Conservation (phyloP, 768 basidiomycete species). For the Lactarius deliciosus region DNA sequence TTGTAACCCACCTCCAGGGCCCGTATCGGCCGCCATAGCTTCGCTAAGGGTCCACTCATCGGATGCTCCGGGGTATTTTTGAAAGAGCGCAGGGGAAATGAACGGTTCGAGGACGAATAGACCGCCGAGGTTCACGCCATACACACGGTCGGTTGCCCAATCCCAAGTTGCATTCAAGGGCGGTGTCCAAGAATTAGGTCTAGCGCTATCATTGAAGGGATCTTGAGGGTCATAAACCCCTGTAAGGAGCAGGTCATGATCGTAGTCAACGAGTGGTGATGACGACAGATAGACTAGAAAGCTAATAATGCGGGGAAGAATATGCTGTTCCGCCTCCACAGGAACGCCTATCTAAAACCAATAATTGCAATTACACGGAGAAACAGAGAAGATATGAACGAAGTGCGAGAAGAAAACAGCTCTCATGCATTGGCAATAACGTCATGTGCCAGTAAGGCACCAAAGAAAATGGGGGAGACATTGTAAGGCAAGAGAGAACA, state of each 20-base stretch:
- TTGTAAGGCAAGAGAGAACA: neutral
- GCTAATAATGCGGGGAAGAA: conserved; percentile 11
- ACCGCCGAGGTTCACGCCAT: conserved; percentile 74
- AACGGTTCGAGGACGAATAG: conserved; percentile 81
- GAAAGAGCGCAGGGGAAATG: conserved; percentile 64
- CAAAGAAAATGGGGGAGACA: neutral
- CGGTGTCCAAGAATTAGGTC: conserved; percentile 78
- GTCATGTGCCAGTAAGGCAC: conserved; percentile 7
- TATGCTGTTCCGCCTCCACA: neutral
- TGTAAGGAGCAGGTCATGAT: conserved; percentile 31
- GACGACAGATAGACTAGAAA: conserved; percentile 1
- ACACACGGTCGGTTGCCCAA: conserved; percentile 60
- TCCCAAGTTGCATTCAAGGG: conserved; percentile 77
- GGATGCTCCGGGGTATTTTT: conserved; percentile 56
- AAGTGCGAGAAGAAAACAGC: neutral
- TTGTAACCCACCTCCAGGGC: conserved; percentile 56
- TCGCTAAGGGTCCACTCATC: conserved; percentile 73
- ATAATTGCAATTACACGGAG: neutral
- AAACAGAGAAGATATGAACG: neutral
- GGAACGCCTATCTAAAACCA: conserved; percentile 12
- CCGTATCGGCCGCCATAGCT: conserved; percentile 62
- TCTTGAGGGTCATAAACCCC: conserved; percentile 69
- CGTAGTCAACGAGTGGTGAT: neutral
- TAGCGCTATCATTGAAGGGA: conserved; percentile 76
- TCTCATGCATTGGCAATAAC: conserved; percentile 1